Percentiles rank a stretch among this genome's conserved stretches.
Evolutionary conservation across 306 rosid species (phyloP).

Genomic region (Gastrolobium bilobum): DNA sequence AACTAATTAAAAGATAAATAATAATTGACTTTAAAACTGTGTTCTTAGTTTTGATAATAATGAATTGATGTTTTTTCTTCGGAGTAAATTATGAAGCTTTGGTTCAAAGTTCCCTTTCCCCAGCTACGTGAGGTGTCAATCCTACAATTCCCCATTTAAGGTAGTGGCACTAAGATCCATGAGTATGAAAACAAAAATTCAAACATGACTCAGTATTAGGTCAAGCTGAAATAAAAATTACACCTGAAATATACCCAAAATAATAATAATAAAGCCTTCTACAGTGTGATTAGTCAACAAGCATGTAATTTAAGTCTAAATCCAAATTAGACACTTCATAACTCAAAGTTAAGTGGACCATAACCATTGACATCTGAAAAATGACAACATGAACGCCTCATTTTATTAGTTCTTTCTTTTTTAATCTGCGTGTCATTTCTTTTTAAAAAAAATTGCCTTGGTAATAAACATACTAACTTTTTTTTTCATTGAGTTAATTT

Average conservation of each 20-base stretch:
- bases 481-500: too few relatives aligned
- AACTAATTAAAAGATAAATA: too few relatives aligned
- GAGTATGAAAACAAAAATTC: not conserved
- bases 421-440: not conserved
- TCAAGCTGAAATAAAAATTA: not conserved
- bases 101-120: not conserved
- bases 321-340: slow-evolving; percentile 11
- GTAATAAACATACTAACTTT: too few relatives aligned
- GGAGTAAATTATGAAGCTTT: not conserved
- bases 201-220: slow-evolving; percentile 15
- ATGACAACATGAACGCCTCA: not conserved
- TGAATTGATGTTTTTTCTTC: not conserved
- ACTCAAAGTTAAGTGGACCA: slow-evolving; percentile 1
- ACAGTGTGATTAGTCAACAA: slow-evolving; percentile 37
- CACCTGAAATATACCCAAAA: too few relatives aligned
- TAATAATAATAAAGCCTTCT: not conserved
- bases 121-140: slow-evolving; percentile 9
- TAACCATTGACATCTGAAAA: slow-evolving; percentile 39
- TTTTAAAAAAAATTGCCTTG: too few relatives aligned
- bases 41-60: not conserved
- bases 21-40: too few relatives aligned
- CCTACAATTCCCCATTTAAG: not conserved
- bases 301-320: slow-evolving; percentile 8
- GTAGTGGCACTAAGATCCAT: not conserved
- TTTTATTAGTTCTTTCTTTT: not conserved